Evolutionary conservation across 2,329 filamentous ascomycete species (phyloP).

Genomic region (Hymenoscyphus fraxineus): DNA sequence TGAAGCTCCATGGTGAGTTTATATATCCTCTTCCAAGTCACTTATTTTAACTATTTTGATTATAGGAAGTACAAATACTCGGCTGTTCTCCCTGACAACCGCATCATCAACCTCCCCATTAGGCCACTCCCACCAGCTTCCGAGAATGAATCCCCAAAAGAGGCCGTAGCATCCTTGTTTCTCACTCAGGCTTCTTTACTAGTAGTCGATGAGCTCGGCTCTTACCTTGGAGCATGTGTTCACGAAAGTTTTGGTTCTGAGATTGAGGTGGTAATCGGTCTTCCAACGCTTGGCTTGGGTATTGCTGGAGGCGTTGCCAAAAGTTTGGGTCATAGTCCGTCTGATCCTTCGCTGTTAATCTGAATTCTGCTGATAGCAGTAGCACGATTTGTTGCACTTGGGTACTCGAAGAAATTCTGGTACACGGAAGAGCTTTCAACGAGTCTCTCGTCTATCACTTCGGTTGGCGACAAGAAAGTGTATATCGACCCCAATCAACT

Average conservation of each 20-base stretch:
- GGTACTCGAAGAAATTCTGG: constrained; percentile 33
- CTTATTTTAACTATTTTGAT: neutral
- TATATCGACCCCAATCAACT: constrained; percentile 30
- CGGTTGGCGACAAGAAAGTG: constrained; percentile 25
- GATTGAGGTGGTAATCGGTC: constrained; percentile 26
- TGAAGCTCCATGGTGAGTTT: constrained; percentile 16
- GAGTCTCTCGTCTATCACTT: constrained; percentile 29
- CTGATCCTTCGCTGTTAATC: neutral
- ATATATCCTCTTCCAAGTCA: neutral
- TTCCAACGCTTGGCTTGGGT: constrained; percentile 29
- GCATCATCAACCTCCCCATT: constrained; percentile 28
- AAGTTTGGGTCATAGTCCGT: constrained; percentile 19
- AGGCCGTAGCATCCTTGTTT: constrained; percentile 30
- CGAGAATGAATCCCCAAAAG: constrained; percentile 10
- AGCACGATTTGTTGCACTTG: constrained; percentile 30
- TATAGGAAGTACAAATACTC: constrained; percentile 22
- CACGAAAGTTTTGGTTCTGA: constrained; percentile 1
- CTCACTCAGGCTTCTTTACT: constrained; percentile 28
- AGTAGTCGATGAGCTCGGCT: constrained; percentile 21
- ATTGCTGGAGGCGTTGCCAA: constrained; percentile 26
- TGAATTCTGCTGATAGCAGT: neutral
- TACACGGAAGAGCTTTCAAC: constrained; percentile 27
- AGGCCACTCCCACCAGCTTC: constrained; percentile 12
- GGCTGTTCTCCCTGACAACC: constrained; percentile 22
- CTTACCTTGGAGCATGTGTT: constrained; percentile 19